Evolutionary conservation across 495 filamentous ascomycete species (phyloP).

Genomic region (Rostrohypoxylon terebratum): DNA sequence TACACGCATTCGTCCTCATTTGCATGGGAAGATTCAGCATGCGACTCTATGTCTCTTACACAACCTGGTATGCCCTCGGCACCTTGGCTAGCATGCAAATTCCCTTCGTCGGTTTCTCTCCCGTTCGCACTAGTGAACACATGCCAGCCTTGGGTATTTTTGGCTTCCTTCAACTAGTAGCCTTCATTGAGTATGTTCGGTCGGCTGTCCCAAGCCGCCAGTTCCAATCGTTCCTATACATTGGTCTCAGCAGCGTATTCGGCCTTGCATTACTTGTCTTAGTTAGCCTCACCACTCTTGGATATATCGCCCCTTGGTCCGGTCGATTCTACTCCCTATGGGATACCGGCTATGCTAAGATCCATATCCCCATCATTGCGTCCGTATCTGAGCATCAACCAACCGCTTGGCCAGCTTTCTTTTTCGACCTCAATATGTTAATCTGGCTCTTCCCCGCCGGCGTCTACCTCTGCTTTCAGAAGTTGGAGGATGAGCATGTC

Average conservation of each 20-base stretch:
- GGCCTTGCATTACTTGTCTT: conserved; percentile 73
- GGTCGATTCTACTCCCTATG: conserved; percentile 99
- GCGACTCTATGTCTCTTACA: conserved; percentile 94
- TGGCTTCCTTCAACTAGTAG: conserved; percentile 93
- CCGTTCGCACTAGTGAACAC: conserved; percentile 96
- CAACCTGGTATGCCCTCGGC: conserved; percentile 96
- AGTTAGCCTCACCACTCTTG: conserved; percentile 83
- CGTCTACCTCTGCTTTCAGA: conserved; percentile 97
- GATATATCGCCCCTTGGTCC: conserved; percentile 96
- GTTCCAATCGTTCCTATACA: conserved; percentile 87
- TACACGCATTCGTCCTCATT: conserved; percentile 94
- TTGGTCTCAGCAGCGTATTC: conserved; percentile 76
- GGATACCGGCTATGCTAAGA: conserved; percentile 99
- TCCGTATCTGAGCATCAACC: conserved; percentile 99
- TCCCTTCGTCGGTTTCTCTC: conserved; percentile 97
- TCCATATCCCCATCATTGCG: conserved; percentile 99
- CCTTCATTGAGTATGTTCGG: conserved; percentile 90
- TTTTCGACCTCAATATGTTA: conserved; percentile 97
- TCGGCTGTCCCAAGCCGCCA: conserved; percentile 89
- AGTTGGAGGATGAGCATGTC: conserved; percentile 94
- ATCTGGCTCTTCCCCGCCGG: conserved; percentile 99
- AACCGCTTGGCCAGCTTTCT: conserved; percentile 99
- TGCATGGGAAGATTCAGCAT: conserved; percentile 97
- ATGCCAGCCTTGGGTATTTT: conserved; percentile 98
- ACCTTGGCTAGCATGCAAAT: conserved; percentile 99